Conservation (phyloP, 768 basidiomycete species). For the Gelatoporia subvermispora region DNA sequence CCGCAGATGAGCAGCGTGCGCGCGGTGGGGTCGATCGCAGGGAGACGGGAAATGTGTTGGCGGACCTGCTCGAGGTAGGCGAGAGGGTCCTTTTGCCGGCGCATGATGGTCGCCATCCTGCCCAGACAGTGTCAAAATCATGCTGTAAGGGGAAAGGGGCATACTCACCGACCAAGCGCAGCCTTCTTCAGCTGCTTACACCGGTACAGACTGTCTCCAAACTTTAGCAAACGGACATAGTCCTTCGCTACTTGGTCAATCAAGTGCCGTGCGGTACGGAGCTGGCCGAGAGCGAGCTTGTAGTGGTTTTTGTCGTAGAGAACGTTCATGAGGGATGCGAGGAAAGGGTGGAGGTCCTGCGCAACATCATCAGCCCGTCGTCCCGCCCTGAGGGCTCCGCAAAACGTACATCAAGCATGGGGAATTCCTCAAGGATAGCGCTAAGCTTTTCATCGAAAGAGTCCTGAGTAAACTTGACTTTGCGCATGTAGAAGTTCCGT, state of each 20-base stretch:
- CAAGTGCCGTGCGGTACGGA: conserved; percentile 91
- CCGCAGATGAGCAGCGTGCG: conserved; percentile 97
- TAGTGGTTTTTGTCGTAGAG: conserved; percentile 99
- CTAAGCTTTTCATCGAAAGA: conserved; percentile 93
- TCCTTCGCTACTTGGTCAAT: conserved; percentile 98
- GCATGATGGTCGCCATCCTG: conserved; percentile 99
- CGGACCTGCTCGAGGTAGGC: conserved; percentile 99
- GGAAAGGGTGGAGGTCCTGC: conserved; percentile 94
- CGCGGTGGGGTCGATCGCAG: conserved; percentile 96
- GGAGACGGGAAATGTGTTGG: conserved; percentile 97
- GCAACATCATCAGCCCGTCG: background rate
- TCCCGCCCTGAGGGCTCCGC: background rate
- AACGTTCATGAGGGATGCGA: conserved; percentile 94
- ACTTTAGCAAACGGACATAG: conserved; percentile 94
- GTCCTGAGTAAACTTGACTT: conserved; percentile 98
- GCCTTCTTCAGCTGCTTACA: conserved; percentile 99
- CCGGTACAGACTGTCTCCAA: conserved; percentile 95
- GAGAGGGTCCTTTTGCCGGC: conserved; percentile 95
- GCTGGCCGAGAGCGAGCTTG: conserved; percentile 96
- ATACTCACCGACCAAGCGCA: conserved; percentile 86
- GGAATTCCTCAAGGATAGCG: conserved; percentile 93
- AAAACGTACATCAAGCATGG: conserved; percentile 87
- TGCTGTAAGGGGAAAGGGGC: background rate
- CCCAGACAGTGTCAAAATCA: background rate
- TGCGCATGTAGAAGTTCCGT: conserved; percentile 97